These are phyloP conservation scores for Paramecium sonneborni DNA, from an alignment of 73 alveolate species.

Conservation along the genomic window DNA sequence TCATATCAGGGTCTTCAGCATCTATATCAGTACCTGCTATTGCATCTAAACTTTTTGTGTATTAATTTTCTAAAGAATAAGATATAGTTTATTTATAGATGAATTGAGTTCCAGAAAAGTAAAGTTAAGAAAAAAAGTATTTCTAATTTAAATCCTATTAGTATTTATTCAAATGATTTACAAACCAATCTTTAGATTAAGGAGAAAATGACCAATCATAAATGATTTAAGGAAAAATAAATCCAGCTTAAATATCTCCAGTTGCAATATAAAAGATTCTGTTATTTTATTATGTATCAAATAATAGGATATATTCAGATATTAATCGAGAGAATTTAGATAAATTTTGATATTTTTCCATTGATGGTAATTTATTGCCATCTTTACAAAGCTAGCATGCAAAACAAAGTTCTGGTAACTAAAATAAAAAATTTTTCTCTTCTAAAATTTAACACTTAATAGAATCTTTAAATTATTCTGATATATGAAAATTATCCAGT, in stretches of 20 bases:
- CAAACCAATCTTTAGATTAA: not conserved
- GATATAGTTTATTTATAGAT: not conserved
- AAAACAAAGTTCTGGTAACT: not conserved
- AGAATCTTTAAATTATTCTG: not conserved
- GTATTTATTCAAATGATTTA: not conserved
- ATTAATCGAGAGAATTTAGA: not conserved
- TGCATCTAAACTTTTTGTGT: not conserved
- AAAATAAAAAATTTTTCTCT: not conserved
- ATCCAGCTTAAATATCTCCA: not conserved
- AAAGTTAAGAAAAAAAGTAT: not conserved
- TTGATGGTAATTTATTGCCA: not conserved
- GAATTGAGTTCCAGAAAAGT: not conserved
- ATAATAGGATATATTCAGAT: not conserved
- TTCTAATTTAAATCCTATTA: not conserved
- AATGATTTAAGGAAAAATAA: not conserved
- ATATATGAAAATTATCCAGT: not conserved
- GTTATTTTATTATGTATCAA: not conserved
- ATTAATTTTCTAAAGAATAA: not conserved
- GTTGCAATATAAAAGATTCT: conserved; percentile 1
- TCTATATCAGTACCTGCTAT: conserved; percentile 21
- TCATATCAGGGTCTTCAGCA: not conserved
- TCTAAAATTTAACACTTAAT: not conserved
- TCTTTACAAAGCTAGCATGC: not conserved
- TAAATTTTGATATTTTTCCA: not conserved
- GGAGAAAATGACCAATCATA: not conserved